These are phyloP conservation scores for Aspergillus sojae DNA, from an alignment of 2,329 filamentous ascomycete species.

Conservation along the genomic window DNA sequence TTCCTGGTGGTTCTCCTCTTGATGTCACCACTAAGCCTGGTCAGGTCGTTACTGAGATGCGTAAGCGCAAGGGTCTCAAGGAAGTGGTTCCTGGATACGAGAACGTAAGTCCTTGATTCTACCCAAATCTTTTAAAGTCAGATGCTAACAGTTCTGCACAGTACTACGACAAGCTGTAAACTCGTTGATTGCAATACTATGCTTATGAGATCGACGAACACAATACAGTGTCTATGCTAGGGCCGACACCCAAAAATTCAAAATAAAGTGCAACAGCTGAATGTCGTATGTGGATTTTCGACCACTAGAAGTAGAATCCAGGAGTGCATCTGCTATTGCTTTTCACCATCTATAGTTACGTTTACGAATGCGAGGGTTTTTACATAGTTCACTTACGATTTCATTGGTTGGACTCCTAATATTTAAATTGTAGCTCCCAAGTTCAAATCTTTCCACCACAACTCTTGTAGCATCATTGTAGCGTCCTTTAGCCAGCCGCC, in stretches of 20 bases:
- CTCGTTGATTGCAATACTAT: conserved; percentile 43
- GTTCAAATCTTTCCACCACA: conserved; percentile 2
- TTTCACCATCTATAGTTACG: conserved; percentile 30
- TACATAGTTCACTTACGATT: conserved; percentile 25
- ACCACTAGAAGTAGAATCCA: conserved; percentile 36
- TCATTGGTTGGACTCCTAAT: conserved; percentile 31
- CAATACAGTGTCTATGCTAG: conserved; percentile 38
- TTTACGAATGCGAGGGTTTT: conserved; percentile 33
- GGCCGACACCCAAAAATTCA: conserved; percentile 27
- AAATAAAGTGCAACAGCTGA: conserved; percentile 31
- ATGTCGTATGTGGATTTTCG: conserved; percentile 35
- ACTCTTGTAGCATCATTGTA: neutral
- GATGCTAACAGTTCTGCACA: conserved; percentile 46
- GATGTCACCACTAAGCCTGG: conserved; percentile 82
- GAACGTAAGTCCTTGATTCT: conserved; percentile 71
- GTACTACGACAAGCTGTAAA: conserved; percentile 99
- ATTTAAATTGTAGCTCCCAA: conserved; percentile 30
- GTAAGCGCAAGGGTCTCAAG: conserved; percentile 99
- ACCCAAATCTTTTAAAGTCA: neutral
- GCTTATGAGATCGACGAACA: conserved; percentile 49
- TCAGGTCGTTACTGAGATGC: conserved; percentile 81
- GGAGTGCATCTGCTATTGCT: conserved; percentile 33
- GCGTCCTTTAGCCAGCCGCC: neutral
- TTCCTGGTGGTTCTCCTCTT: conserved; percentile 90
- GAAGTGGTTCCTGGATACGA: conserved; percentile 86